phyloP scores from a whole-genome alignment of 441 rosid species.

The Syzygium syzygioides region DNA sequence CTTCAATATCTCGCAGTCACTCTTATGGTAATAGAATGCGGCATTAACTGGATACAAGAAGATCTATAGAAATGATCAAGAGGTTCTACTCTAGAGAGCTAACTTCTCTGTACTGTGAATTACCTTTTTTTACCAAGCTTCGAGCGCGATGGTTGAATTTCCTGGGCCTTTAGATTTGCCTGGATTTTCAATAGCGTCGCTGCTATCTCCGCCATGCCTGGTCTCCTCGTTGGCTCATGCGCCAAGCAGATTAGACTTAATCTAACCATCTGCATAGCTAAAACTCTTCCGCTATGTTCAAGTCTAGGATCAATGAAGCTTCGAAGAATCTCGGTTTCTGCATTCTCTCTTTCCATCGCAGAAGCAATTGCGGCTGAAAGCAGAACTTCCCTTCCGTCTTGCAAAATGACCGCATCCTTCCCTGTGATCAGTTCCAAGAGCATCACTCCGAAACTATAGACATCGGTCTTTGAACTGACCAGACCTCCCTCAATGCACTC shows the following conservation, averaged over 20 bases:
- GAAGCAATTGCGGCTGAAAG: conserved; percentile 17
- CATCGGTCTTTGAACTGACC: conserved; percentile 31
- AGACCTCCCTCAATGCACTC: conserved; percentile 22
- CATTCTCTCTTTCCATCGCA: conserved; percentile 7
- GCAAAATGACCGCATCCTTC: conserved; percentile 23
- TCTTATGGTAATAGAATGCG: neutral
- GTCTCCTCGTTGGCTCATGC: conserved; percentile 23
- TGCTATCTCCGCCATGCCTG: conserved; percentile 33
- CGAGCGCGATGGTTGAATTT: neutral
- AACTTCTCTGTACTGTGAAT: neutral
- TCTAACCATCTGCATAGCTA: conserved; percentile 18
- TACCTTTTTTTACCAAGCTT: neutral
- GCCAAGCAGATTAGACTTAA: conserved; percentile 26
- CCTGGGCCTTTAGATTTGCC: conserved; percentile 6
- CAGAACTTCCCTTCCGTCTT: conserved; percentile 19
- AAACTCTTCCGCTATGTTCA: neutral
- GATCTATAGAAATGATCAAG: neutral
- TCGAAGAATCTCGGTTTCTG: conserved; percentile 18
- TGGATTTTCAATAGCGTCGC: conserved; percentile 28
- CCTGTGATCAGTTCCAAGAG: conserved; percentile 36
- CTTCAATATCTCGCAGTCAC: neutral
- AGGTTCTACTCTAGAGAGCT: neutral
- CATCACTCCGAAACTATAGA: conserved; percentile 33
- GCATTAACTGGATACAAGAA: neutral
- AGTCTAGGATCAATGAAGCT: conserved; percentile 20